Base-by-base conservation (phyloP, 2,329 filamentous ascomycete genomes). In the Ceratocystis eucalypticola region DNA sequence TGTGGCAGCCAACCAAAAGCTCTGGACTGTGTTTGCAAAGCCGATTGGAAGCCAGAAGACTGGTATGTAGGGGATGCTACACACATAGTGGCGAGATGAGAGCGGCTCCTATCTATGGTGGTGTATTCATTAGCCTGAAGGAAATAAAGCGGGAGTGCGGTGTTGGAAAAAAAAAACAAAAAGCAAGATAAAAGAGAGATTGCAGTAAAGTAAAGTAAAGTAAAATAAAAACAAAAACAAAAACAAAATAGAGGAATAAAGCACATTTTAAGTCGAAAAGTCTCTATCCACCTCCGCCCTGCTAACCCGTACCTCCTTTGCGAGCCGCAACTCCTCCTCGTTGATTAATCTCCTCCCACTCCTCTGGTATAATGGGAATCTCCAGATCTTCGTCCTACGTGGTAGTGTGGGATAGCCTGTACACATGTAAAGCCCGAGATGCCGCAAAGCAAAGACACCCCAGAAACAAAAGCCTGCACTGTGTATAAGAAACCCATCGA, bases 361-460 rank as follows among this genome's bases (percentile, higher is more conserved):
- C 50, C 50, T 22, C 20, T 50, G 46, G 17, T 50, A n/a, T n/a
- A 7, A n/a, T 22, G 7, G 20, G 46, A 22, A 22, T 22, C 50
- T 22, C 50, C 50, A 28, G 50, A 57, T 57, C 50, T 57, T 30
- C 22, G 50, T 57, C 50, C 22, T 57, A 57, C 50, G 50, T 57
- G 25, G 50, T 28, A 57, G 22, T 57, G 8, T 30, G 25, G 15
- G 50, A 15, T 15, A 6, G 25, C 12, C 28, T 57, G 50, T 57
- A 28, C 50, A 10, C 50, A 57, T 57, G 50, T 30, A 57, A 28
- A 57, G 50, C 50, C 25, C 17, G 50, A 57, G 25, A 57, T 57
- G 50, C 50, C 50, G 25, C 50, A 57, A 30, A 57, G 3, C 15
- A 57, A 28, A 57, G 50, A 30, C 50, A 57, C 50, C 8, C 50